Evolutionary conservation across 2,329 filamentous ascomycete genomes (phyloP), one percentile per base, ranked within the genome.

Genomic region (Domatiomyces catenatus): DNA sequence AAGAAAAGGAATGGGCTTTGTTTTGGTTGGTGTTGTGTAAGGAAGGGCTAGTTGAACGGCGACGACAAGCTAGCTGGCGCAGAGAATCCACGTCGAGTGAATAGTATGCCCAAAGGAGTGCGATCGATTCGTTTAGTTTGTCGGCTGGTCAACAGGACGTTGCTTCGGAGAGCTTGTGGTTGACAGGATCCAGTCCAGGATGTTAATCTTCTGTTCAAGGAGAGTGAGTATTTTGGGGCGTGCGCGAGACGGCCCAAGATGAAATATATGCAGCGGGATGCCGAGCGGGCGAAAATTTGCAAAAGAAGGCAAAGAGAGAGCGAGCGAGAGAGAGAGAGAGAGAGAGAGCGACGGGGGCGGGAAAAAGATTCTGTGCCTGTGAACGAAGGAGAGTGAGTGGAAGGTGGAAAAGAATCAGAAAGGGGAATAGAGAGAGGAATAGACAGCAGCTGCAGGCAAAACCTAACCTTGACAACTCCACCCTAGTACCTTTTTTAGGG

Each of bases 401-500:
- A 55, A 57, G 50, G 51, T 45, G 20, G 48, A 48, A 42, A 46
- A 50, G 49, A 52, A 51, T 52, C 50, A 55, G 46, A 26, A 18
- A 42, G n/a, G 18, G 39, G 22, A 24, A 3, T 5, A 42, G n/a
- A 8, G 39, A 4, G 17, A 26, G 10, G 32, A 39, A 15, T 39
- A 39, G 2, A 15, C 32, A 39, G 10, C 15, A 15, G 32, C 28
- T 32, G 22, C 22, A 24, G 5, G 28, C 28, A 39, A 39, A 39
- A 10, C 10, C 15, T 15, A 4, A 39, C 3, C 6, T 24, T 24
- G 22, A 3, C 22, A 39, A 12, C 32, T 39, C 32, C 32, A 39
- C 32, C 32, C 32, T 24, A 24, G 8, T 39, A 39, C 32, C 32
- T 15, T 39, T 15, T 39, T 39, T 39, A 39, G 10, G 3, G 10